Conservation (phyloP, 2,329 filamentous ascomycete species). For the Aspergillus sergii region DNA sequence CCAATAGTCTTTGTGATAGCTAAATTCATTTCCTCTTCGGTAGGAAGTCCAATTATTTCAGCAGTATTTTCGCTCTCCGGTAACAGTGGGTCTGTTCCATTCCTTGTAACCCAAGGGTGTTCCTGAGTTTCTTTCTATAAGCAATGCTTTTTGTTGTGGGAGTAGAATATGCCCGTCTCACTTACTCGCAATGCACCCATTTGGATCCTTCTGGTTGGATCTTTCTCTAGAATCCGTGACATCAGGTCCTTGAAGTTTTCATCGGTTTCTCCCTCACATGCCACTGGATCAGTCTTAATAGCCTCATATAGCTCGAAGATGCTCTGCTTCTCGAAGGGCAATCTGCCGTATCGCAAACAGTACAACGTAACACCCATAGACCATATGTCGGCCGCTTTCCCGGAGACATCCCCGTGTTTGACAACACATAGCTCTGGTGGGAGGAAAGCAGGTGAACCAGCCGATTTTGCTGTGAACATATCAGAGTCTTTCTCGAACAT, state of each 20-base stretch:
- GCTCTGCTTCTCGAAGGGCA: slow-evolving; percentile 80
- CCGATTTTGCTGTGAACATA: slow-evolving; percentile 91
- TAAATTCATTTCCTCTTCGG: slow-evolving; percentile 84
- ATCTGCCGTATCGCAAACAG: slow-evolving; percentile 82
- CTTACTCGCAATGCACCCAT: slow-evolving; percentile 81
- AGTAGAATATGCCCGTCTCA: slow-evolving; percentile 10
- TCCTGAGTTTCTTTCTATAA: slow-evolving; percentile 55
- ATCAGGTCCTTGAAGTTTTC: slow-evolving; percentile 76
- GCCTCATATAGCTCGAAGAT: slow-evolving; percentile 88
- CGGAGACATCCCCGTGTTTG: slow-evolving; percentile 84
- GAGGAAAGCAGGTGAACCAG: slow-evolving; percentile 91
- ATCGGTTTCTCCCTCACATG: slow-evolving; percentile 66
- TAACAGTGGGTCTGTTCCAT: slow-evolving; percentile 75
- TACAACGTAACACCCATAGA: slow-evolving; percentile 97
- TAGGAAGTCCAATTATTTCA: slow-evolving; percentile 77
- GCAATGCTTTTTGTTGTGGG: background rate
- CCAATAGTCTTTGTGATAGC: slow-evolving; percentile 91
- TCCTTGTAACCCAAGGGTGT: slow-evolving; percentile 89
- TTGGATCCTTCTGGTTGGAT: slow-evolving; percentile 77
- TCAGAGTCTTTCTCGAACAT: slow-evolving; percentile 89
- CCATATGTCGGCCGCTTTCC: slow-evolving; percentile 93
- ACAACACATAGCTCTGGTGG: slow-evolving; percentile 88
- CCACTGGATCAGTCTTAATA: slow-evolving; percentile 71
- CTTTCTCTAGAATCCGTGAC: slow-evolving; percentile 74
- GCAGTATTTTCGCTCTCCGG: slow-evolving; percentile 84